Evolutionary conservation across 1,284 basidiomycete species (phyloP), one percentile per base, ranked within the genome.

Genomic region (Ustilago cynodontis): DNA sequence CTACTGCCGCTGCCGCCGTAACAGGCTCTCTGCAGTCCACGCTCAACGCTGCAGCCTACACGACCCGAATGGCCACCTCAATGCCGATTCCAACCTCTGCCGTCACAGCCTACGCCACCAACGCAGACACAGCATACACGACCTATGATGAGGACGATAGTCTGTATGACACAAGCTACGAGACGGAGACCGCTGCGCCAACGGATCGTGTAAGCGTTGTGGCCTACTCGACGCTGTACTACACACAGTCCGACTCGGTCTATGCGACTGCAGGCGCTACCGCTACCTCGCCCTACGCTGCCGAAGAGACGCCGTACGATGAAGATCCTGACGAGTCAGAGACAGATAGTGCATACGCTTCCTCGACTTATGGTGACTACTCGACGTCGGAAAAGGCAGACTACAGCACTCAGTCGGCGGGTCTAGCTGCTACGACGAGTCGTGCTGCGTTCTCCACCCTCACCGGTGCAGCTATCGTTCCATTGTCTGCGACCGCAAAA

Each of bases 11-110:
- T 45, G 28, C 37, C 14, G 7, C 54, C 39, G 54, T 1, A 3
- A 26, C 47, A 10, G 47, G 47, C 24, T 49, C 47, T 28, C 47
- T 49, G 13, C 47, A 49, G 24, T 49, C 47, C 24, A 49, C 47
- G 47, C 47, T 49, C 24, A 49, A 49, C n/a, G 47, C 47, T 14
- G 47, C 47, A 28, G 47, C 47, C 11, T 49, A 49, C 47, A 49
- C 47, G 47, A 29, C 47, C 5, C 47, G 13, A 28, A 26, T 28
- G 22, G 24, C 47, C 1, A 49, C 47, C 14, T 24, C 26, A 2
- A 26, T 28, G 22, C 24, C 47, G 24, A 28, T 26, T 6, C 47
- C 26, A 16, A 49, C 47, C 18, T 26, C 22, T 16, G 47, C 24
- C 16, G 24, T 14, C 16, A 33, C 29, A 18, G 31, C 16, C 50